Percentiles rank a stretch among this genome's conserved stretches.
Conservation (phyloP, 208 protist species). For the Strigomonas galati region DNA sequence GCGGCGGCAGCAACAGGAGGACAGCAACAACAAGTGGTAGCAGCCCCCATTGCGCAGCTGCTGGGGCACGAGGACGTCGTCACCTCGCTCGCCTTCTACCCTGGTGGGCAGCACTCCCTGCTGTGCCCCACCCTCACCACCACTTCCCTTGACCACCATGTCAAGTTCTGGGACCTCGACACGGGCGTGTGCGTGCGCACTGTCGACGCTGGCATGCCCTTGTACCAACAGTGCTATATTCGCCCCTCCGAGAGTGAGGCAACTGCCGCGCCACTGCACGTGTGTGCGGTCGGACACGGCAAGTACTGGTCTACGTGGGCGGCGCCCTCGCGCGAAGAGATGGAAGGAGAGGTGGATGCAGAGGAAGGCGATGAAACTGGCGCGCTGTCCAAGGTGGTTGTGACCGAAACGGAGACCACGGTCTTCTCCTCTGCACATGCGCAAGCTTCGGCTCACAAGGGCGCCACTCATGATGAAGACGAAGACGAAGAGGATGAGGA, state of each 20-base stretch:
- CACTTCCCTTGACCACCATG: constrained; percentile 75
- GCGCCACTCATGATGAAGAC: constrained; percentile 8
- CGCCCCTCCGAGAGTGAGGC: neutral
- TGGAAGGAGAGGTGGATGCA: constrained; percentile 22
- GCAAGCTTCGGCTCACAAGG: neutral
- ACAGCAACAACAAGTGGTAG: no score
- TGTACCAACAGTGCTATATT: constrained; percentile 62
- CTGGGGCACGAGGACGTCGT: constrained; percentile 80
- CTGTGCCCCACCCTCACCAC: constrained; percentile 56
- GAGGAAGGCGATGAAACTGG: no score
- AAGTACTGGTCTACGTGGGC: constrained; percentile 76
- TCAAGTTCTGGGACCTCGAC: constrained; percentile 76
- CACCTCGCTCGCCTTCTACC: constrained; percentile 68
- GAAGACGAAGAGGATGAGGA: constrained; percentile 27
- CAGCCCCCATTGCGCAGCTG: constrained; percentile 44
- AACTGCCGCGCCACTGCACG: neutral
- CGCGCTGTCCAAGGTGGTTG: constrained; percentile 3
- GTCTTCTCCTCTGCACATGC: neutral
- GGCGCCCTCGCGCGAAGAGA: constrained; percentile 14
- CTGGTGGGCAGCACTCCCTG: constrained; percentile 7
- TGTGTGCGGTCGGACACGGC: constrained; percentile 29
- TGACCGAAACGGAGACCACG: neutral
- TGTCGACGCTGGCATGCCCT: constrained; percentile 38
- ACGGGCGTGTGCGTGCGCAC: constrained; percentile 52
- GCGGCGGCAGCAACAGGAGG: constrained; percentile 15